Conservation (phyloP, 2,329 filamentous ascomycete species). For the Cercospora sp. region DNA sequence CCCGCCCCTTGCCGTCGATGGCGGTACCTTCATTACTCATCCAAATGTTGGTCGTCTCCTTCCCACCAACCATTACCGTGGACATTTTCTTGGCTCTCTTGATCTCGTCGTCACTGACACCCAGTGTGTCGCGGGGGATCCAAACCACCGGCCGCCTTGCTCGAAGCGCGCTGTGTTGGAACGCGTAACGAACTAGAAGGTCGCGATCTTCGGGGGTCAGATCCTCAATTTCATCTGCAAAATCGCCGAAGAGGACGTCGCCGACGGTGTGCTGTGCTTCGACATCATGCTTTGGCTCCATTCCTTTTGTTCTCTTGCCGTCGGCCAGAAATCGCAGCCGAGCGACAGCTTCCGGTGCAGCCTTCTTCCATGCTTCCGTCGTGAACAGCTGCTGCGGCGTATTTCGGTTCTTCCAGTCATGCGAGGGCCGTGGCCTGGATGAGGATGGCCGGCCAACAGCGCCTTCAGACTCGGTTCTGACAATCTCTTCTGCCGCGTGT, state of each 20-base stretch:
- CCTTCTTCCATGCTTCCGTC: slow-evolving; percentile 24
- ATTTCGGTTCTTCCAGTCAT: slow-evolving; percentile 20
- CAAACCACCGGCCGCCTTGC: slow-evolving; percentile 85
- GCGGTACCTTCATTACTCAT: slow-evolving; percentile 92
- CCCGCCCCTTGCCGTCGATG: slow-evolving; percentile 76
- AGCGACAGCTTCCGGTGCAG: slow-evolving; percentile 27
- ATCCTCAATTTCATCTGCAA: slow-evolving; percentile 92
- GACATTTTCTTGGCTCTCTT: slow-evolving; percentile 73
- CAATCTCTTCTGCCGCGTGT: slow-evolving; percentile 29
- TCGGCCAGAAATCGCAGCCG: slow-evolving; percentile 29
- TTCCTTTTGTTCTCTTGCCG: slow-evolving; percentile 18
- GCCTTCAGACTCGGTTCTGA: slow-evolving; percentile 10
- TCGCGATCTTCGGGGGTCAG: slow-evolving; percentile 88
- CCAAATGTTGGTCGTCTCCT: slow-evolving; percentile 62
- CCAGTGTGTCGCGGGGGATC: slow-evolving; percentile 88
- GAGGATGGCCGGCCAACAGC: background rate
- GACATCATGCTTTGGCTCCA: slow-evolving; percentile 15
- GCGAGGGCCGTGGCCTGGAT: slow-evolving; percentile 2
- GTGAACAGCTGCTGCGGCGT: slow-evolving; percentile 18
- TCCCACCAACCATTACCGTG: slow-evolving; percentile 50
- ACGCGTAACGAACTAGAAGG: slow-evolving; percentile 78
- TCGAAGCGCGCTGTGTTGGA: slow-evolving; percentile 84
- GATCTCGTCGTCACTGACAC: slow-evolving; percentile 90
- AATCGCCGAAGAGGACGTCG: slow-evolving; percentile 79
- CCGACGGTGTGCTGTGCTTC: slow-evolving; percentile 72